Evolutionary conservation across 345 rosid species (phyloP).

Genomic region (Geranium brycei): DNA sequence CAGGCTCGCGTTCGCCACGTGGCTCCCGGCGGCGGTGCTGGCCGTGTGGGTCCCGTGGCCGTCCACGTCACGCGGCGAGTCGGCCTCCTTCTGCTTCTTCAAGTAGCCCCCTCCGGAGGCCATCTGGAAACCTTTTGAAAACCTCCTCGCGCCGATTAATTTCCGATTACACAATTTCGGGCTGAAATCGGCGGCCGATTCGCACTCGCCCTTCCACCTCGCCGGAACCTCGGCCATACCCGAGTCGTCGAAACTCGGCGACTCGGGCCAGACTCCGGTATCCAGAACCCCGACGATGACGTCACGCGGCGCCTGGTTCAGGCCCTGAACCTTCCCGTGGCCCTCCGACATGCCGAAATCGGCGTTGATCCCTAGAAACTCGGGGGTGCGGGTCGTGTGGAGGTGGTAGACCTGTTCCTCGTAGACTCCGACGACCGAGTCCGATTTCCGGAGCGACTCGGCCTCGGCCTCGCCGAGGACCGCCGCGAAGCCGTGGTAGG

Average conservation of each 20-base stretch:
- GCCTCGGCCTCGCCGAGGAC: conserved; percentile 43
- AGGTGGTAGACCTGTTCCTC: conserved; percentile 63
- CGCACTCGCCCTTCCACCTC: conserved; percentile 66
- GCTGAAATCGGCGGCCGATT: conserved; percentile 53
- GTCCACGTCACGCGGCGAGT: conserved; percentile 59
- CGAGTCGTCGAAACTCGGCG: conserved; percentile 44
- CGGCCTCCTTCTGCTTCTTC: conserved; percentile 29
- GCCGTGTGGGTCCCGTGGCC: conserved; percentile 92
- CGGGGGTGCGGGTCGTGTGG: conserved; percentile 73
- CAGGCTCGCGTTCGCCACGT: conserved; percentile 55
- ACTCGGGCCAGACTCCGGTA: conserved; percentile 89
- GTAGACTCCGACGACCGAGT: conserved; percentile 49
- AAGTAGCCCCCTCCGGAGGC: conserved; percentile 30
- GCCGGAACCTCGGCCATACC: conserved; percentile 60
- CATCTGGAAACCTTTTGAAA: conserved; percentile 61
- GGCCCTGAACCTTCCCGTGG: conserved; percentile 13
- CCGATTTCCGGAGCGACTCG: conserved; percentile 30
- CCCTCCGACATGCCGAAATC: conserved; percentile 26
- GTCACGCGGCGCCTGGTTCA: conserved; percentile 28
- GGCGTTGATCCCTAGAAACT: conserved; percentile 55
- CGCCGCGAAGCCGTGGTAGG: conserved; percentile 67
- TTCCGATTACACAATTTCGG: conserved; percentile 59
- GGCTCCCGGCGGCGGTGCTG: conserved; percentile 64
- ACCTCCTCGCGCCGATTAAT: conserved; percentile 65
- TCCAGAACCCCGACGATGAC: conserved; percentile 76